A percentile compares a stretch with the other conserved stretches of the same genome.
phyloP scores from a whole-genome alignment of 306 rosid species.

The Fagus crenata region DNA sequence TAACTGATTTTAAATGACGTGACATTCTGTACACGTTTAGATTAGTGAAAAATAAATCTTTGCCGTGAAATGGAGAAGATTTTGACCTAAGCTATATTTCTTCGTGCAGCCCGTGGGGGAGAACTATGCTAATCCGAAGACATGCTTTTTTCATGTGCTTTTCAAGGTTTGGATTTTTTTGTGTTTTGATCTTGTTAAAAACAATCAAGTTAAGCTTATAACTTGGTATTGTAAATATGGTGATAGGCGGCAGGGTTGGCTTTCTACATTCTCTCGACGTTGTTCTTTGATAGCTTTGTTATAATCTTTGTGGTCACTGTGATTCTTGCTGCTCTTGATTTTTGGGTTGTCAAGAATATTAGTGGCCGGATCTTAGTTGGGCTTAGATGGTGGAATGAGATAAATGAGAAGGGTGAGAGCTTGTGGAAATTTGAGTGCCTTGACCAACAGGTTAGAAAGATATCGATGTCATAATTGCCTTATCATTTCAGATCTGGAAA shows the following conservation, averaged over 20 bases:
- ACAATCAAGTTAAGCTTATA: neutral
- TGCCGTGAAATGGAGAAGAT: neutral
- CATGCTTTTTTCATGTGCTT: constrained; percentile 92
- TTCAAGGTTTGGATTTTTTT: constrained; percentile 63
- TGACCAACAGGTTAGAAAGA: constrained; percentile 73
- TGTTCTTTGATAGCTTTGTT: constrained; percentile 80
- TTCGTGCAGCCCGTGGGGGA: constrained; percentile 67
- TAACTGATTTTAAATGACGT: too few species aligned
- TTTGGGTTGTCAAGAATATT: constrained; percentile 97
- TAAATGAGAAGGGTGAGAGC: constrained; percentile 88
- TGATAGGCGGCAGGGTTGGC: constrained; percentile 83
- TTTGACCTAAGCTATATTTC: neutral
- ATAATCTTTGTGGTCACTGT: constrained; percentile 96
- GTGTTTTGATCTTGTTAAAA: neutral
- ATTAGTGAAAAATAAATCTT: too few species aligned
- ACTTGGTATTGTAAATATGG: neutral
- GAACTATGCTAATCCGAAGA: constrained; percentile 89
- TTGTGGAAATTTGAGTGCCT: constrained; percentile 98
- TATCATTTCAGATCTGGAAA: neutral
- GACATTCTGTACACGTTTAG: too few species aligned
- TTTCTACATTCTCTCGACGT: constrained; percentile 87
- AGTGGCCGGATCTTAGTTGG: constrained; percentile 94
- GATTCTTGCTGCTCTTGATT: constrained; percentile 91
- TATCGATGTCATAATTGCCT: neutral
- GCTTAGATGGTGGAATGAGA: constrained; percentile 98